These are phyloP conservation scores for Amoebophrya sp. DNA, from an alignment of 169 alveolate species.

Conservation along the genomic window DNA sequence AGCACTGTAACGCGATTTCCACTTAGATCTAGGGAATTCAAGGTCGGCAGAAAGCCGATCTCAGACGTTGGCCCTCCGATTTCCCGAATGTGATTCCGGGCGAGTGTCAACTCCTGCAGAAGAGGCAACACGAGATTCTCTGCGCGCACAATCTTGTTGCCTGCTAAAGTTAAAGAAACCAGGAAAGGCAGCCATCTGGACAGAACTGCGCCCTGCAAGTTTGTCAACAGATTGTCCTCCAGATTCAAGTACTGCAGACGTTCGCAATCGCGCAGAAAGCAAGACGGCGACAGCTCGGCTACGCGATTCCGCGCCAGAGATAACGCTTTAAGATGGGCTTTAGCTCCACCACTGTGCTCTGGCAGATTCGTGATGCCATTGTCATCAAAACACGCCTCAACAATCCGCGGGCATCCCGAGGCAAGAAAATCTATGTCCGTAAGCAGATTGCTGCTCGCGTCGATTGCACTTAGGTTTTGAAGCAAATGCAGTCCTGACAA, in stretches of 20 bases:
- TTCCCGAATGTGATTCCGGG: background rate
- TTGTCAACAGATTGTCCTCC: background rate
- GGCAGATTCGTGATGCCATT: background rate
- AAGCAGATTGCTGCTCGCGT: background rate
- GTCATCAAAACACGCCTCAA: background rate
- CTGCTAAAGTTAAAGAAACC: background rate
- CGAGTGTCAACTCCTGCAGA: background rate
- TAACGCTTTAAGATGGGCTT: background rate
- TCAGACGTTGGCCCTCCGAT: background rate
- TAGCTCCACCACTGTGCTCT: background rate
- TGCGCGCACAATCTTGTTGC: background rate
- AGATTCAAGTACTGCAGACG: background rate
- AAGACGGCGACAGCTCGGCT: background rate
- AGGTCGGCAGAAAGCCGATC: background rate
- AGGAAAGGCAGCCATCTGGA: background rate
- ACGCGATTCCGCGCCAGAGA: background rate
- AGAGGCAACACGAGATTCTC: background rate
- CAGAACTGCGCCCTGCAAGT: background rate
- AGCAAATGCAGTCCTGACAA: background rate
- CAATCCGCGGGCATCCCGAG: background rate
- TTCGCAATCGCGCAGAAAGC: background rate
- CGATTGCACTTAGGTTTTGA: background rate
- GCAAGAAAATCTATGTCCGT: background rate
- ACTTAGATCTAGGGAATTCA: background rate
- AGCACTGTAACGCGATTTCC: background rate